Evolutionary conservation across 257 asterid genomes (phyloP), one percentile per base, ranked within the genome.

Genomic region (Penstemon davidsonii): DNA sequence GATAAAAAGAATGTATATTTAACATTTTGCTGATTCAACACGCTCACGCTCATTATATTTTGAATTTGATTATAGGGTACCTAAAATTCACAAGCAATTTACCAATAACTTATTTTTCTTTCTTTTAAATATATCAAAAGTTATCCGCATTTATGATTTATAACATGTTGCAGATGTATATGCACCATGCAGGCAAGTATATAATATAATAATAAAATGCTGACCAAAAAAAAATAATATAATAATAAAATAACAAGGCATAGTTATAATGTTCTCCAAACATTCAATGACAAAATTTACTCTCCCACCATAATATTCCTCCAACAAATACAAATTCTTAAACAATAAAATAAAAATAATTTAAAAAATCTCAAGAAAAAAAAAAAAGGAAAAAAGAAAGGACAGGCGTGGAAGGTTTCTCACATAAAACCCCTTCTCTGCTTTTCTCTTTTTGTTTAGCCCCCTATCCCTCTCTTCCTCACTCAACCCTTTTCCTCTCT

Each of bases 391-490:
- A 1, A 43, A 42, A 68, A 71, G 80, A 80, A 75, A 81, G 86
- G 95, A 83, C 93, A 76, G 82, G 91, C 93, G 88, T 92, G 95
- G 82, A 75, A 84, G 87, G 81, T 52, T 60, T 78, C 84, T 76
- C 86, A 75, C 85, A 86, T 85, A 89, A 89, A 89, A 91, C 78
- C 88, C 77, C 81, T 67, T 46, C 70, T 44, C 71, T 68, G 54
- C 78, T 66, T 70, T 76, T 74, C 76, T 81, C 68, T 69, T 75
- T 75, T 76, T 80, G 73, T 81, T 54, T 72, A 63, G 57, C 67
- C 70, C 62, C 62, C 49, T 10, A 2, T 1, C 57, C 56, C 75
- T 53, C 49, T 53, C 66, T 51, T 45, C 67, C 43, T 33, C 38
- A 15, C 71, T 18, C 55, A 18, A 43, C 59, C 51, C 52, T 58